phyloP scores from a whole-genome alignment of 768 basidiomycete genomes.

The Lentinula lateritia region DNA sequence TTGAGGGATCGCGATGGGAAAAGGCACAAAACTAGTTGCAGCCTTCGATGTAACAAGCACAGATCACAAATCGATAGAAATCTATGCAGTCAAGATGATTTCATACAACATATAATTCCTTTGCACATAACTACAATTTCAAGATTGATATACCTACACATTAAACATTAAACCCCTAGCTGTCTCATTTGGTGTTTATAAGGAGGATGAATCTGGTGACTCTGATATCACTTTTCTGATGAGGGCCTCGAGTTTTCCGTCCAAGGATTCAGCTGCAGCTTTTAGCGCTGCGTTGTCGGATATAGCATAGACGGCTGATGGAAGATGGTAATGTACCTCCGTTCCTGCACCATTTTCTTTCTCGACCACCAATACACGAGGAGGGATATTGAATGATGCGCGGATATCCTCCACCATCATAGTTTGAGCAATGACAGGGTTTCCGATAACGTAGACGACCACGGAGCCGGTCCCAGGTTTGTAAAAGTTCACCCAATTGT shows the following conservation, averaged over 20 bases:
- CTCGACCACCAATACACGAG: constrained; percentile 37
- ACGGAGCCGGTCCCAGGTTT: constrained; percentile 22
- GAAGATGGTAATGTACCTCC: constrained; percentile 39
- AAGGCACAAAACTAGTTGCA: too few relatives aligned
- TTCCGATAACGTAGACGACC: constrained; percentile 42
- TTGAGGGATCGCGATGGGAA: neutral
- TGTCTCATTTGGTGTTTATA: neutral
- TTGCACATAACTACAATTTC: too few relatives aligned
- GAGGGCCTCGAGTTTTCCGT: constrained; percentile 38
- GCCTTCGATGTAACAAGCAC: neutral
- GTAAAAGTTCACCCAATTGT: constrained; percentile 32
- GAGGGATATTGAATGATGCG: constrained; percentile 39
- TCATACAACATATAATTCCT: too few relatives aligned
- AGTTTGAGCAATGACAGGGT: constrained; percentile 43
- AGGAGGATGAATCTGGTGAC: neutral
- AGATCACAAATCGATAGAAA: neutral
- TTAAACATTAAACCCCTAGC: too few relatives aligned
- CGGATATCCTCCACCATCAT: constrained; percentile 36
- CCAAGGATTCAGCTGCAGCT: constrained; percentile 28
- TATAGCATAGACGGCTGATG: constrained; percentile 38
- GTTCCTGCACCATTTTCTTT: constrained; percentile 32
- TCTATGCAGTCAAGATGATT: too few relatives aligned
- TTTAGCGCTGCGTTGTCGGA: constrained; percentile 25
- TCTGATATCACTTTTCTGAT: constrained; percentile 26
- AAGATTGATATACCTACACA: too few relatives aligned